These are phyloP conservation scores for Ogataea henricii DNA, from an alignment of 805 yeast species.

Conservation along the genomic window DNA sequence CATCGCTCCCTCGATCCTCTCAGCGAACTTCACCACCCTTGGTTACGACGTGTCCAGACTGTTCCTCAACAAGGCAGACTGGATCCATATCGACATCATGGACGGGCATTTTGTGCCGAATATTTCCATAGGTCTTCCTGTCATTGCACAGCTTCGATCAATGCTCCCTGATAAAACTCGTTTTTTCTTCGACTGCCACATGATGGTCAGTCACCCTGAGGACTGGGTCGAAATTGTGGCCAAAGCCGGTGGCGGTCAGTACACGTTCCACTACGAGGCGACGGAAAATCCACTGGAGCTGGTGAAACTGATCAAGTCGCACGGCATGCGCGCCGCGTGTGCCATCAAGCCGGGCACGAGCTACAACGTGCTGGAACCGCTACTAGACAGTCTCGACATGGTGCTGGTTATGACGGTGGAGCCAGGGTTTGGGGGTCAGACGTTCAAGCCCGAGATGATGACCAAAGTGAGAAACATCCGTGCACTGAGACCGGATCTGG, in stretches of 20 bases:
- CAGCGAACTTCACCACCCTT: constrained; percentile 86
- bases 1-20: constrained; percentile 91
- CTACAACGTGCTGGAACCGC: constrained; percentile 75
- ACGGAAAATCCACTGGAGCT: constrained; percentile 75
- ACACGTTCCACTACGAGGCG: constrained; percentile 95
- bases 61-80: constrained; percentile 81
- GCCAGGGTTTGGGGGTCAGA: constrained; percentile 99
- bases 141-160: constrained; percentile 18
- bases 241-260: constrained; percentile 92
- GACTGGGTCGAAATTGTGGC: constrained; percentile 94
- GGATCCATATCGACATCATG: constrained; percentile 98
- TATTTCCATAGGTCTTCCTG: constrained; percentile 84
- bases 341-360: constrained; percentile 95
- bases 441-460: constrained; percentile 95
- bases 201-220: constrained; percentile 95
- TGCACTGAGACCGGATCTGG: constrained; percentile 69
- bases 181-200: constrained; percentile 86
- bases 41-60: constrained; percentile 85
- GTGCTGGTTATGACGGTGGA: constrained; percentile 97
- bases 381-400: constrained; percentile 84
- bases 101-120: constrained; percentile 98
- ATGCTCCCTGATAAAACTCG: constrained; percentile 36
- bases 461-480: constrained; percentile 85
- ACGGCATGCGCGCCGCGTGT: constrained; percentile 90
- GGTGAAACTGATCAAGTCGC: constrained; percentile 72